These are phyloP conservation scores for Plasmodium gonderi DNA, from an alignment of 169 alveolate species.

Conservation along the genomic window DNA sequence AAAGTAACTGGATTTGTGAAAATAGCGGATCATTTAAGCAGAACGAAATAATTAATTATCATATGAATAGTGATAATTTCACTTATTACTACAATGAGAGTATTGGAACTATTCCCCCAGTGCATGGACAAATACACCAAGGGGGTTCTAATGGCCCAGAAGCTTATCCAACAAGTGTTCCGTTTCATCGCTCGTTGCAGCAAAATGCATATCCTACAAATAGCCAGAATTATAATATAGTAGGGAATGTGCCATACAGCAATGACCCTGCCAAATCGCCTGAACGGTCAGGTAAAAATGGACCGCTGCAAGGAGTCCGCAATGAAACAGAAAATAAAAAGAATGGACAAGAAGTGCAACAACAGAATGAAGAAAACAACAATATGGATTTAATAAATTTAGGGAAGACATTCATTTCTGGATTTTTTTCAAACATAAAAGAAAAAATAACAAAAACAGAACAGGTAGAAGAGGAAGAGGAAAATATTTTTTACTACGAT, in stretches of 20 bases:
- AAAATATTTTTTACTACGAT: conserved; percentile 70
- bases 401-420: conserved; percentile 58
- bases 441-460: conserved; percentile 54
- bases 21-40: not conserved
- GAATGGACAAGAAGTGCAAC: not conserved
- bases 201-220: not conserved
- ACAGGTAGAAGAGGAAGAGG: conserved; percentile 44
- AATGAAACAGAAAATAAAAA: not conserved
- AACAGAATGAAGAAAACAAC: conserved; percentile 14
- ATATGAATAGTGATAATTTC: not conserved
- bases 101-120: not conserved
- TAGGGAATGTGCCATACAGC: not conserved
- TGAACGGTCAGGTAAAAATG: not conserved
- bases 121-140: not conserved
- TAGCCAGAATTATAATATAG: not conserved
- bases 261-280: not conserved
- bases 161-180: not conserved
- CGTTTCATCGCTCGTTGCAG: not conserved
- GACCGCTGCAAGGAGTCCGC: not conserved
- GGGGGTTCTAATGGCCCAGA: not conserved
- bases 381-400: conserved; percentile 49
- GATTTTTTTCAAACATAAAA: conserved; percentile 51
- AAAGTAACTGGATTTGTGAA: not conserved
- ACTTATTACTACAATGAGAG: not conserved
- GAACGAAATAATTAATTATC: not conserved